Evolutionary conservation across 202 grass and related monocot genomes (phyloP).

Genomic region (Elaeis oleifera): DNA sequence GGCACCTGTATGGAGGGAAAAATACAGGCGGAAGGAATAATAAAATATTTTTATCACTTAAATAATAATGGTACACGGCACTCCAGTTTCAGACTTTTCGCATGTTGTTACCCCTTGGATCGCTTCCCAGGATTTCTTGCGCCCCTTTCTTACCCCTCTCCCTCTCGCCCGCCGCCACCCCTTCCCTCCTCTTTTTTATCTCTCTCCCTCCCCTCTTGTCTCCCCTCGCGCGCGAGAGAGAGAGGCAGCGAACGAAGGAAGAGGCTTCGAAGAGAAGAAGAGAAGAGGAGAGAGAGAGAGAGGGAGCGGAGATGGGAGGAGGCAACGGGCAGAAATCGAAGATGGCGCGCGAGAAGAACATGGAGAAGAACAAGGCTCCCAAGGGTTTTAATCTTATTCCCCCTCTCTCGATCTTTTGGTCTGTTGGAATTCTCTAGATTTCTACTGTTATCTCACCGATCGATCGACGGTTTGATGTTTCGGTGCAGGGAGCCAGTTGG

Average conservation of each 20-base stretch:
- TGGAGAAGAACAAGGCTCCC: constrained; percentile 33
- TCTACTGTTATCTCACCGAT: constrained; percentile 14
- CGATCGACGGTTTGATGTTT: neutral
- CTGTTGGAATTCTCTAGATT: neutral
- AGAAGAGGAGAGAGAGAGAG: neutral
- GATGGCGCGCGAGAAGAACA: constrained; percentile 35
- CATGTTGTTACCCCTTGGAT: too few relatives aligned
- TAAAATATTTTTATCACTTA: too few relatives aligned
- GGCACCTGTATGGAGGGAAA: too few relatives aligned
- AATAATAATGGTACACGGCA: too few relatives aligned
- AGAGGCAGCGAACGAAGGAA: constrained; percentile 2
- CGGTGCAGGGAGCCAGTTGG: constrained; percentile 22
- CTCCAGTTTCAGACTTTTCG: too few relatives aligned
- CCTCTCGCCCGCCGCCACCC: too few relatives aligned
- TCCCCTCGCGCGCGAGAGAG: neutral
- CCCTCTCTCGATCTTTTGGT: constrained; percentile 5
- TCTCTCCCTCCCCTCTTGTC: neutral
- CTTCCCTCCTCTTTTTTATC: too few relatives aligned
- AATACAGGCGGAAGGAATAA: too few relatives aligned
- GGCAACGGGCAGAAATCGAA: constrained; percentile 35
- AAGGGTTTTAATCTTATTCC: constrained; percentile 22
- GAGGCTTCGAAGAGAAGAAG: constrained; percentile 24
- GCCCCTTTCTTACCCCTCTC: too few relatives aligned
- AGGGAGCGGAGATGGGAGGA: constrained; percentile 16
- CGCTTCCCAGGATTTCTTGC: too few relatives aligned